Evolutionary conservation across 2,329 filamentous ascomycete genomes (phyloP), one percentile per base, ranked within the genome.

Genomic region (Capronia epimyces): DNA sequence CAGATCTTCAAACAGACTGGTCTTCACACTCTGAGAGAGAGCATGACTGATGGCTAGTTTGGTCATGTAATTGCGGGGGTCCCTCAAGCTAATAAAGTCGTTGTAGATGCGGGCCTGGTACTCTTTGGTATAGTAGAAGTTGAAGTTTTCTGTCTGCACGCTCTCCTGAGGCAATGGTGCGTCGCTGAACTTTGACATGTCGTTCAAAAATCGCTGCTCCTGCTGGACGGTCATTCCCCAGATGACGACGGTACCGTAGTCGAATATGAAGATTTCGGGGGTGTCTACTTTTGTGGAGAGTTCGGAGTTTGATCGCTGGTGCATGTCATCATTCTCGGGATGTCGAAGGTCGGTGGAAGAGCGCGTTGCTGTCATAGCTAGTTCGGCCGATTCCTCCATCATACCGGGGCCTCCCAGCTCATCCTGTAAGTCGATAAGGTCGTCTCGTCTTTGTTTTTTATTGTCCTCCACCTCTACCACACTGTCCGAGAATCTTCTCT

Each of bases 51-150:
- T 98, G 27, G 91, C 89, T 13, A 98, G 77, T 71, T 97, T 97
- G 60, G 86, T 94, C 93, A 97, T 97, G 73, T 97, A 95, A 69
- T 95, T 95, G 64, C 84, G 84, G 71, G 95, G 95, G 63, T 97
- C 91, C 43, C 90, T 80, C 54, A 98, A 71, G 2, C 88, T 93
- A 69, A 98, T 98, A 64, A 98, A 98, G 70, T 98, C 93, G 70
- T 98, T 98, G 78, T 98, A 98, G 68, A 98, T 98, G 45, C 93
- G 85, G 18, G 93, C 89, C 71, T 98, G 94, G 67, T 98, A 98
- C 66, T 97, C 91, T 63, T 87, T 81, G 2, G 93, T 97, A 73
- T 98, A 97, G 75, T 98, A 98, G 69, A 97, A 98, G 68, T 98
- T 98, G 77, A 98, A 98, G 64, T 91, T 89, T 69, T 98, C 93